These are phyloP conservation scores for Naegleria lovaniensis DNA, from an alignment of 208 protist genomes.

Conservation along the genomic window DNA sequence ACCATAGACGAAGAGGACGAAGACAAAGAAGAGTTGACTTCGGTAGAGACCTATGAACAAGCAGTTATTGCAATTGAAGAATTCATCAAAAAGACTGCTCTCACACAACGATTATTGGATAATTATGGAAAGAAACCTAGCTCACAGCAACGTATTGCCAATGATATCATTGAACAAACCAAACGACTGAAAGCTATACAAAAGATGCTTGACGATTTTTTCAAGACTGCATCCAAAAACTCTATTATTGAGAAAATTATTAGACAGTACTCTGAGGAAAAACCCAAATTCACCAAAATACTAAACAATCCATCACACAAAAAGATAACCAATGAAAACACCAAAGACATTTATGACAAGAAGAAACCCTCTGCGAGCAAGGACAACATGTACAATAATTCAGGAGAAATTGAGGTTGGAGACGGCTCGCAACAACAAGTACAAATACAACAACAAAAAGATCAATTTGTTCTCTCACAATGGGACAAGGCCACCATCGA, in stretches of 20 bases:
- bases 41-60: neutral
- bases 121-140: neutral
- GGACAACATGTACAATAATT: neutral
- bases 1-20: neutral
- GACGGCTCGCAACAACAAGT: neutral
- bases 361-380: neutral
- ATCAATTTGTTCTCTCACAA: neutral
- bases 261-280: neutral
- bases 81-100: neutral
- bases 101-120: neutral
- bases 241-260: neutral
- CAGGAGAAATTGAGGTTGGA: neutral
- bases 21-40: neutral
- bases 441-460: conserved; percentile 7
- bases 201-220: neutral
- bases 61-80: neutral
- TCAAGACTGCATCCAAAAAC: neutral
- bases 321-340: neutral
- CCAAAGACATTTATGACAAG: neutral
- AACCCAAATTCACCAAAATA: neutral
- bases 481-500: neutral
- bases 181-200: neutral
- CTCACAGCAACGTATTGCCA: neutral
- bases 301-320: neutral
- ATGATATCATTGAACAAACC: neutral